Conservation (phyloP, 192 early-diverging fungal species). For the Hyaloraphidium curvatum region DNA sequence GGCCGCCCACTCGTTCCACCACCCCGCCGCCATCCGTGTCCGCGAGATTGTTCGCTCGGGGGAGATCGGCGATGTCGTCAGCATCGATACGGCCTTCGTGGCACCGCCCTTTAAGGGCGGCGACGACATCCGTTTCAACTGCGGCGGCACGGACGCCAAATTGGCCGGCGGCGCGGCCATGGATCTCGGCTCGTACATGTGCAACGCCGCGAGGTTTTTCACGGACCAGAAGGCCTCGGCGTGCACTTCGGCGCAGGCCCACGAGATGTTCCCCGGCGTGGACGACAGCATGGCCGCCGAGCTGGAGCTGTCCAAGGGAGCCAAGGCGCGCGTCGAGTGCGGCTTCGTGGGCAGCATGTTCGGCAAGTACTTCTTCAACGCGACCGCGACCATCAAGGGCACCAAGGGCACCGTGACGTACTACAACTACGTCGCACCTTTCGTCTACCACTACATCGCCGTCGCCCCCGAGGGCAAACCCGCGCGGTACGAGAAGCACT, state of each 20-base stretch:
- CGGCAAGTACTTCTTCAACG: slow-evolving; percentile 3
- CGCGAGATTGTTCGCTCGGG: slow-evolving; percentile 5
- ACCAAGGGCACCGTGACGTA: slow-evolving; percentile 18
- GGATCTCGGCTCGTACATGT: slow-evolving; percentile 15
- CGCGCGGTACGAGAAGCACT: slow-evolving; percentile 9
- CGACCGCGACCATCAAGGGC: slow-evolving; percentile 14
- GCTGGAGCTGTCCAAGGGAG: slow-evolving; percentile 7
- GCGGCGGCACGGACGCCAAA: too few species aligned
- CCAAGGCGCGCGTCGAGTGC: slow-evolving; percentile 10
- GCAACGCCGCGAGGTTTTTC: slow-evolving; percentile 14
- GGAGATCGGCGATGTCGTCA: slow-evolving; percentile 5
- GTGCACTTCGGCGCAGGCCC: slow-evolving; percentile 7
- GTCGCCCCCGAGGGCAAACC: slow-evolving; percentile 17
- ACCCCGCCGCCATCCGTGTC: slow-evolving; percentile 13
- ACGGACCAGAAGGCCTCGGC: slow-evolving; percentile 12
- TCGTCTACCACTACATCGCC: slow-evolving; percentile 11
- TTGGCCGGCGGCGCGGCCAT: slow-evolving; percentile 14
- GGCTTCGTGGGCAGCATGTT: slow-evolving; percentile 6
- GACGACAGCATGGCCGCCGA: slow-evolving; percentile 11
- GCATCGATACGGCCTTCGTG: slow-evolving; percentile 3
- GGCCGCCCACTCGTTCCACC: slow-evolving; percentile 20
- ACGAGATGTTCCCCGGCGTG: slow-evolving; percentile 6
- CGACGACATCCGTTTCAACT: slow-evolving; percentile 17
- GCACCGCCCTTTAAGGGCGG: slow-evolving; percentile 4
- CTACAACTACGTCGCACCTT: slow-evolving; percentile 8